Percentiles rank a stretch among this genome's conserved stretches.
These are phyloP conservation scores for Sarocladium brachiariae DNA, from an alignment of 2,329 filamentous ascomycete genomes.

Conservation along the genomic window DNA sequence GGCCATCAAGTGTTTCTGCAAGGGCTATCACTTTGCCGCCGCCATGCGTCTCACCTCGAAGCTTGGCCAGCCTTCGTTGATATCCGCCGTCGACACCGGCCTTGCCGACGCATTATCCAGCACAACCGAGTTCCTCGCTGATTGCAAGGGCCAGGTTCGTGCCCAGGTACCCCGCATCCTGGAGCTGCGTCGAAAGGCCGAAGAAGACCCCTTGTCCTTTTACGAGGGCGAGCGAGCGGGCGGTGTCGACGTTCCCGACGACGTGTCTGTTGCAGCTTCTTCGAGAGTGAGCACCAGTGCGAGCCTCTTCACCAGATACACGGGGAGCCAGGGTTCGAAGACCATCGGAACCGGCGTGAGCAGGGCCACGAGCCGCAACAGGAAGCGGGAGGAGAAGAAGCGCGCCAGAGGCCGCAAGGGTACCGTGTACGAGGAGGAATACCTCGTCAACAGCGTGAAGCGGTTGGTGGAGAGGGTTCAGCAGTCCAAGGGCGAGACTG, in stretches of 20 bases:
- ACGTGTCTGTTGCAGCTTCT: conserved; percentile 78
- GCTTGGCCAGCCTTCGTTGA: conserved; percentile 48
- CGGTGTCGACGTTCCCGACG: conserved; percentile 73
- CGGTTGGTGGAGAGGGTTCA: conserved; percentile 80
- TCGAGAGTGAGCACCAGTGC: conserved; percentile 75
- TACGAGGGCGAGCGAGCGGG: conserved; percentile 68
- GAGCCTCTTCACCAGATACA: conserved; percentile 92
- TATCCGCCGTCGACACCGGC: conserved; percentile 64
- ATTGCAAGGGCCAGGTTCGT: conserved; percentile 78
- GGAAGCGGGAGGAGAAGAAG: conserved; percentile 87
- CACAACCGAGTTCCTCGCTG: conserved; percentile 85
- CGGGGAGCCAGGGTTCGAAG: conserved; percentile 55
- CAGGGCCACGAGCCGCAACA: conserved; percentile 79
- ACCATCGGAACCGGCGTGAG: conserved; percentile 68
- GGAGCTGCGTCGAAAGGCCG: conserved; percentile 75
- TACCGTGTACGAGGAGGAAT: conserved; percentile 96
- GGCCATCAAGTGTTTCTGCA: conserved; percentile 74
- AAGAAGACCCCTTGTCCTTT: conserved; percentile 79
- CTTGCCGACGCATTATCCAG: conserved; percentile 74
- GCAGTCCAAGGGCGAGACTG: conserved; percentile 62
- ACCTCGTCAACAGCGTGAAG: conserved; percentile 81
- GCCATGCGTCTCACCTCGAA: conserved; percentile 72
- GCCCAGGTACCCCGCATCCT: conserved; percentile 81
- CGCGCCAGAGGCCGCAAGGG: conserved; percentile 91
- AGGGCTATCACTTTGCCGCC: conserved; percentile 79